These are phyloP conservation scores for Calonectria ilicicola DNA, from an alignment of 2,329 filamentous ascomycete species.

Conservation along the genomic window DNA sequence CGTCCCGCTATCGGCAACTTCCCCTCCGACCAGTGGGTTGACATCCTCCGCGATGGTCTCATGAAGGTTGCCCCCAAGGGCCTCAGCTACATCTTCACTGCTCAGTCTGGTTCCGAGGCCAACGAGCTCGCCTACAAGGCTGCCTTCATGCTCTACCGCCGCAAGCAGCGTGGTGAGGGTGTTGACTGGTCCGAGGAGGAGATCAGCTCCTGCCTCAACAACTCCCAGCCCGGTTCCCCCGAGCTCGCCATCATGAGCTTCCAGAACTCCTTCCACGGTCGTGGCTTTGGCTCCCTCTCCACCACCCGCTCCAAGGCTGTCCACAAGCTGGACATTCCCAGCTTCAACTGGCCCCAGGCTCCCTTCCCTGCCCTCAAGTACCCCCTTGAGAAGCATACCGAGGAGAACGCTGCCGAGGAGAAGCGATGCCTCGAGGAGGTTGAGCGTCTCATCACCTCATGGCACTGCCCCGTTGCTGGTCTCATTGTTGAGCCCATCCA, in stretches of 20 bases:
- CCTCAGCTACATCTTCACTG: conserved; percentile 84
- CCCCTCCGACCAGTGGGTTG: conserved; percentile 79
- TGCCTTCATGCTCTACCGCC: conserved; percentile 84
- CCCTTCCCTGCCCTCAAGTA: conserved; percentile 83
- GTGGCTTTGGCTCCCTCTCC: conserved; percentile 81
- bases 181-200: conserved; percentile 80
- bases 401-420: conserved; percentile 80
- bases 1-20: conserved; percentile 85
- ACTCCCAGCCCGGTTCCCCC: conserved; percentile 78
- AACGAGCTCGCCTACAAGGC: conserved; percentile 90
- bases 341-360: conserved; percentile 89
- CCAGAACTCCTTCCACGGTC: conserved; percentile 83
- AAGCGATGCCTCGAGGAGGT: conserved; percentile 79
- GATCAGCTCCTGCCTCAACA: conserved; percentile 75
- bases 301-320: conserved; percentile 87
- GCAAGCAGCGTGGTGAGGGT: conserved; percentile 75
- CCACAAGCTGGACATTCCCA: conserved; percentile 89
- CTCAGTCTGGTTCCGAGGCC: conserved; percentile 82
- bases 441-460: conserved; percentile 75
- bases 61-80: conserved; percentile 80
- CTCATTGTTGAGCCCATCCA: conserved; percentile 85
- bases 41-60: conserved; percentile 77
- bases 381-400: conserved; percentile 76
- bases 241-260: conserved; percentile 84
- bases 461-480: conserved; percentile 78